Evolutionary conservation across 2,329 filamentous ascomycete species (phyloP).

Genomic region (Claviceps monticola): DNA sequence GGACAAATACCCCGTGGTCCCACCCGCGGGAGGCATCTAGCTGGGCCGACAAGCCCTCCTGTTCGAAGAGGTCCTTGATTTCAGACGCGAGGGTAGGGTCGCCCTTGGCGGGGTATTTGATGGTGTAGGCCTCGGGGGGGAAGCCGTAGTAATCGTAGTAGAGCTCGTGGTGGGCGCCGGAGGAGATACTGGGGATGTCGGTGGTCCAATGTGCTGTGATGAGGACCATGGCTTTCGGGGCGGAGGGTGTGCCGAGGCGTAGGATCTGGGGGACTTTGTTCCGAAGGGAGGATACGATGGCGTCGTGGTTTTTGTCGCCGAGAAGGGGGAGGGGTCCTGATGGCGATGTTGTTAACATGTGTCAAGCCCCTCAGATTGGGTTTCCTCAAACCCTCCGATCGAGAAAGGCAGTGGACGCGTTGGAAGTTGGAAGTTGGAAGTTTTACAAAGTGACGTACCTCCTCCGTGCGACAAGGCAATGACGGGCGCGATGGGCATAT

Average conservation of each 20-base stretch:
- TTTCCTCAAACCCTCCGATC: too few species aligned
- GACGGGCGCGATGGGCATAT: slow-evolving; percentile 29
- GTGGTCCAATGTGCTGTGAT: slow-evolving; percentile 47
- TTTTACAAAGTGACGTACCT: slow-evolving; percentile 14
- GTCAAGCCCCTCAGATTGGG: too few species aligned
- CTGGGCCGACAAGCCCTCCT: slow-evolving; percentile 28
- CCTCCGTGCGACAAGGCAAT: slow-evolving; percentile 37
- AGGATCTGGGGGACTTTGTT: slow-evolving; percentile 41
- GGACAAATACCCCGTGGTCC: slow-evolving; percentile 49
- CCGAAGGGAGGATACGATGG: slow-evolving; percentile 37
- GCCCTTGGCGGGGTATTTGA: slow-evolving; percentile 43
- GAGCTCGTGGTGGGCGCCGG: slow-evolving; percentile 30
- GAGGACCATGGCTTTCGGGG: slow-evolving; percentile 38
- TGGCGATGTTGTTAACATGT: background rate
- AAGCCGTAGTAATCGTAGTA: slow-evolving; percentile 48
- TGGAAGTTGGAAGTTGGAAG: too few species aligned
- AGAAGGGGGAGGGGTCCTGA: slow-evolving; percentile 44
- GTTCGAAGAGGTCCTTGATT: slow-evolving; percentile 30
- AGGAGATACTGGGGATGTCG: slow-evolving; percentile 34
- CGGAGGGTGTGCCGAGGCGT: slow-evolving; percentile 34
- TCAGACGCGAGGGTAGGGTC: slow-evolving; percentile 37
- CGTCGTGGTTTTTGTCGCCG: slow-evolving; percentile 36
- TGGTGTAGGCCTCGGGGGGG: slow-evolving; percentile 37
- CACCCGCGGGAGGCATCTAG: slow-evolving; percentile 31
- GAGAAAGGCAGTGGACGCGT: too few species aligned